These are phyloP conservation scores for Suillus americanus DNA, from an alignment of 768 basidiomycete genomes.

Conservation along the genomic window DNA sequence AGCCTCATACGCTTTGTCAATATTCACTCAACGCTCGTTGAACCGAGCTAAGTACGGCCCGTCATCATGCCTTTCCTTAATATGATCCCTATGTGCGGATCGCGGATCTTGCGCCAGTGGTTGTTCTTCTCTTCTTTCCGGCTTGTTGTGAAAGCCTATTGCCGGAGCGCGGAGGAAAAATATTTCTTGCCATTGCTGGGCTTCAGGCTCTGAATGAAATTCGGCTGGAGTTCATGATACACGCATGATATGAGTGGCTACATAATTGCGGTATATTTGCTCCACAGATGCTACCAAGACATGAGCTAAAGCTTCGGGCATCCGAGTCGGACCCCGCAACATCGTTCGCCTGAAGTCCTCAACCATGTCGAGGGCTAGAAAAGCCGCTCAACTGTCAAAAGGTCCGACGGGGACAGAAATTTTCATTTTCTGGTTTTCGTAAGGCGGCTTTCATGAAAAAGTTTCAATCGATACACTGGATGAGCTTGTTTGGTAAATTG, in stretches of 20 bases:
- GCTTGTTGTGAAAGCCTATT: background rate
- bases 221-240: background rate
- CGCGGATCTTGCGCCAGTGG: background rate
- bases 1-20: background rate
- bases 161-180: background rate
- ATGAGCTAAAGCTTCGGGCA: background rate
- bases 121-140: background rate
- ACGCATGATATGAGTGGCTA: background rate
- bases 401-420: background rate
- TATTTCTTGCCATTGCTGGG: background rate
- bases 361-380: background rate
- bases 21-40: too few species aligned
- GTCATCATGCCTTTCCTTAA: background rate
- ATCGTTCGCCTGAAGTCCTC: background rate
- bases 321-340: background rate
- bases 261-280: background rate
- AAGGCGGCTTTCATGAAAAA: background rate
- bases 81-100: background rate
- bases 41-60: too few species aligned
- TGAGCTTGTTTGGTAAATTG: background rate
- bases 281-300: background rate
- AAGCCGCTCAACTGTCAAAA: background rate
- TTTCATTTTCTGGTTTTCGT: background rate
- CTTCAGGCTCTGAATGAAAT: background rate
- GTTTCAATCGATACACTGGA: background rate